Evolutionary conservation across 169 alveolate genomes (phyloP), one percentile per base, ranked within the genome.

Genomic region (Plasmodium knowlesi): DNA sequence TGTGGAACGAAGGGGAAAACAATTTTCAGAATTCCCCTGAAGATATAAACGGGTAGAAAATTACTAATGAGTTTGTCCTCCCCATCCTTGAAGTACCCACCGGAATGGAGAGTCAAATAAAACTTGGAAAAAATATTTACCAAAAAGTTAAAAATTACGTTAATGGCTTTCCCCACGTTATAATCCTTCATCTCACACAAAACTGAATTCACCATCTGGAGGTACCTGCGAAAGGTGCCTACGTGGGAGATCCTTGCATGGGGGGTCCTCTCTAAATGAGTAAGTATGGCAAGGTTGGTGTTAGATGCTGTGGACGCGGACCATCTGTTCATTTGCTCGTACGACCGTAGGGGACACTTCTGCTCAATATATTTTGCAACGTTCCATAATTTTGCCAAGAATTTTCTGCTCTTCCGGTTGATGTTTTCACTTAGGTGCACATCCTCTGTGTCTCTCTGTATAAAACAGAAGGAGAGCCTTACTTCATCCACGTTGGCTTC

Each of bases 1-100:
- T 85, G 93, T 50, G 93, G 93, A 25, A 74, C 79, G 28, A 85
- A 85, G 25, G 93, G 93, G 25, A 46, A 85, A 2, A 85, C 8
- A 30, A 50, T 32, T 85, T 85, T 85, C 25, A 85, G 34, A 1
- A 85, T 3, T 2, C 93, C 93, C 25, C 80, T 74, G 74, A 85
- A 74, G 61, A 85, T 85, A 53, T 74, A 32, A 43, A 30, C 19
- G 19, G 67, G 34, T 34, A 85, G 79, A 37, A 73, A 74, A 28
- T 72, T 34, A 5, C 19, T 53, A 61, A 10, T 14, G n/a, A 43
- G 2, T 10, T 41, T 22, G 50, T 83, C 74, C 54, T 22, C 37
- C 2, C 39, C 22, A 1, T 37, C 79, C 39, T 25, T 32, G 25
- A 54, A 28, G 79, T 43, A 53, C 0, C 74, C 25, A 61, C 37